Conservation (phyloP, 2,329 filamentous ascomycete species). For the Aspergillus niger region DNA sequence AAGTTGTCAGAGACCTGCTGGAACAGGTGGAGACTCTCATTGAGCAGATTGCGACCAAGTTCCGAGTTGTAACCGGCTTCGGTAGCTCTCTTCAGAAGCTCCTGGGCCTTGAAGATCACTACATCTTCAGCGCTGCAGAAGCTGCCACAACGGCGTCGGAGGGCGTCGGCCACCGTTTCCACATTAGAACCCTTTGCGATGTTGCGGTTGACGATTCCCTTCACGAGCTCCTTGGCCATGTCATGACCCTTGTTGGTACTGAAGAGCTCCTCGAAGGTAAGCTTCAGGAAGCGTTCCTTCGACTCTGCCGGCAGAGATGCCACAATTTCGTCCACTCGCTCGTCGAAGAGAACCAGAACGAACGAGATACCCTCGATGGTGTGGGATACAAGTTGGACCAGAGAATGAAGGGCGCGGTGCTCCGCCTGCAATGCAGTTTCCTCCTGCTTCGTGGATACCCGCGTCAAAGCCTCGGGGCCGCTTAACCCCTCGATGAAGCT, state of each 20-base stretch:
- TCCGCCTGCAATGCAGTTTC: conserved; percentile 91
- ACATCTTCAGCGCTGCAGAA: conserved; percentile 98
- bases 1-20: conserved; percentile 83
- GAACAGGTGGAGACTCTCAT: conserved; percentile 86
- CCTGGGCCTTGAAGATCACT: conserved; percentile 96
- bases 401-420: conserved; percentile 84
- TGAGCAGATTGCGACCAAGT: conserved; percentile 74
- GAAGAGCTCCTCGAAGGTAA: conserved; percentile 89
- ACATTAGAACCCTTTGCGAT: conserved; percentile 97
- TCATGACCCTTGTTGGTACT: conserved; percentile 77
- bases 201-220: conserved; percentile 96
- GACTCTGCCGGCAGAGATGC: conserved; percentile 70
- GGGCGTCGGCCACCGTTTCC: conserved; percentile 93
- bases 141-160: conserved; percentile 87
- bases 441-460: conserved; percentile 79
- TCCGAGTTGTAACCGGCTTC: conserved; percentile 77
- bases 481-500: conserved; percentile 90
- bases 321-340: conserved; percentile 86
- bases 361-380: conserved; percentile 98
- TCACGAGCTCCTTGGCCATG: conserved; percentile 89
- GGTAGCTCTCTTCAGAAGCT: conserved; percentile 84
- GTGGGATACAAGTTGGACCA: conserved; percentile 81
- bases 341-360: conserved; percentile 90
- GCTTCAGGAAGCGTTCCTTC: conserved; percentile 68
- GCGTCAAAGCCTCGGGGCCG: conserved; percentile 82